Conservation (phyloP, 2,329 filamentous ascomycete genomes). For the Beauveria sp. region DNA sequence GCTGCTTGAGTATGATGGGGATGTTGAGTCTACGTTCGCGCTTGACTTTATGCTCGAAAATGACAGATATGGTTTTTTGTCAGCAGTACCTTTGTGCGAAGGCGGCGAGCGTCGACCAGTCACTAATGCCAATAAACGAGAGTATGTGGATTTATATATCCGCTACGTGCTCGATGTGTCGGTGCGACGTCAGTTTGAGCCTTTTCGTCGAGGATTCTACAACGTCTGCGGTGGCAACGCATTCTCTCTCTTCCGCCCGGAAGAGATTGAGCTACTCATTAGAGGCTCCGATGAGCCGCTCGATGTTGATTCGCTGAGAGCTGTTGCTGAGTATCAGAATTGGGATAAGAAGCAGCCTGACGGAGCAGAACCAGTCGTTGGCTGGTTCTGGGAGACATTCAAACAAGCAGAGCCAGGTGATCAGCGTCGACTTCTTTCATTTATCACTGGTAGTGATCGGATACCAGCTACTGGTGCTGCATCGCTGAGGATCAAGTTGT, state of each 20-base stretch:
- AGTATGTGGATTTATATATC: conserved; percentile 82
- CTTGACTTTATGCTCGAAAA: conserved; percentile 73
- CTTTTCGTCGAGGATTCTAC: conserved; percentile 90
- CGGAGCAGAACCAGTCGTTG: conserved; percentile 57
- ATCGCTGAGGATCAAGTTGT: conserved; percentile 67
- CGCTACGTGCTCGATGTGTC: conserved; percentile 71
- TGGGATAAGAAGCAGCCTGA: conserved; percentile 56
- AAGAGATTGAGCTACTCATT: conserved; percentile 85
- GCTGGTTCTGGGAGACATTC: conserved; percentile 88
- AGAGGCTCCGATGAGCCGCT: conserved; percentile 77
- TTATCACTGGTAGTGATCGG: conserved; percentile 84
- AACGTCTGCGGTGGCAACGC: conserved; percentile 87
- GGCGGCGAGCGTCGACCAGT: conserved; percentile 68
- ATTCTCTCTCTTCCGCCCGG: conserved; percentile 75
- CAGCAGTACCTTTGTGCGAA: conserved; percentile 62
- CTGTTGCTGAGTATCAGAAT: conserved; percentile 74
- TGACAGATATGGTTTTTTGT: conserved; percentile 65
- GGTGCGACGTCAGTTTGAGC: conserved; percentile 77
- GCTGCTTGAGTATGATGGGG: conserved; percentile 74
- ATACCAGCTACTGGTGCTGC: conserved; percentile 83
- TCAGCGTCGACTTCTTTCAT: conserved; percentile 73
- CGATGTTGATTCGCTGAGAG: conserved; percentile 67
- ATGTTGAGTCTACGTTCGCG: conserved; percentile 73
- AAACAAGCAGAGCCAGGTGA: conserved; percentile 53
- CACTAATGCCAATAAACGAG: conserved; percentile 74